These are phyloP conservation scores for Trichoderma aggressivum DNA, from an alignment of 2,329 filamentous ascomycete genomes.

Conservation along the genomic window DNA sequence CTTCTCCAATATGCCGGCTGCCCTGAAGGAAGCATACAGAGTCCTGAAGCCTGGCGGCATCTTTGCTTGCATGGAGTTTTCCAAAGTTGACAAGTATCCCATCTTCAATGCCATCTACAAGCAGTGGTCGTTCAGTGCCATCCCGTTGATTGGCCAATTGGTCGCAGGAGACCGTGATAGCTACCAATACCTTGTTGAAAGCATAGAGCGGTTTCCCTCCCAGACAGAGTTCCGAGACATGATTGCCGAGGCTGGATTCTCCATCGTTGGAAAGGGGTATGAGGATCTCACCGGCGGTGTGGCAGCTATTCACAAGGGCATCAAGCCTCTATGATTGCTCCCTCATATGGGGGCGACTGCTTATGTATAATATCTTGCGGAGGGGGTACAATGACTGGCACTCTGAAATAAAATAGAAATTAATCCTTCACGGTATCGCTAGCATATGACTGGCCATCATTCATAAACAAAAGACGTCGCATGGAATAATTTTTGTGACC, in stretches of 20 bases:
- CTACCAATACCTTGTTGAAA: slow-evolving; percentile 98
- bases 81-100: slow-evolving; percentile 70
- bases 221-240: slow-evolving; percentile 81
- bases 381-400: background rate
- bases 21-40: slow-evolving; percentile 77
- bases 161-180: slow-evolving; percentile 92
- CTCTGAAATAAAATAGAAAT: background rate
- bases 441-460: background rate
- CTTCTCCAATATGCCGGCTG: slow-evolving; percentile 86
- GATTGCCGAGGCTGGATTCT: slow-evolving; percentile 81
- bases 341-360: background rate
- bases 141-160: slow-evolving; percentile 91
- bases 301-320: slow-evolving; percentile 92
- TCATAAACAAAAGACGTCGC: background rate
- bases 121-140: slow-evolving; percentile 91
- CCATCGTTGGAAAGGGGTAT: slow-evolving; percentile 76
- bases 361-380: background rate
- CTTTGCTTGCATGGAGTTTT: slow-evolving; percentile 96
- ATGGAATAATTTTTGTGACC: background rate
- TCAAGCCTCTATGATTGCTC: slow-evolving; percentile 63
- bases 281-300: slow-evolving; percentile 91
- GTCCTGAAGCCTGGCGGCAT: slow-evolving; percentile 92
- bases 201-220: slow-evolving; percentile 87
- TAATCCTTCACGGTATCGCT: background rate
- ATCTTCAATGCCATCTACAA: slow-evolving; percentile 86